Percentiles rank a stretch among this genome's conserved stretches.
These are phyloP conservation scores for Hypoxylon fragiforme DNA, from an alignment of 495 filamentous ascomycete species.

Conservation along the genomic window DNA sequence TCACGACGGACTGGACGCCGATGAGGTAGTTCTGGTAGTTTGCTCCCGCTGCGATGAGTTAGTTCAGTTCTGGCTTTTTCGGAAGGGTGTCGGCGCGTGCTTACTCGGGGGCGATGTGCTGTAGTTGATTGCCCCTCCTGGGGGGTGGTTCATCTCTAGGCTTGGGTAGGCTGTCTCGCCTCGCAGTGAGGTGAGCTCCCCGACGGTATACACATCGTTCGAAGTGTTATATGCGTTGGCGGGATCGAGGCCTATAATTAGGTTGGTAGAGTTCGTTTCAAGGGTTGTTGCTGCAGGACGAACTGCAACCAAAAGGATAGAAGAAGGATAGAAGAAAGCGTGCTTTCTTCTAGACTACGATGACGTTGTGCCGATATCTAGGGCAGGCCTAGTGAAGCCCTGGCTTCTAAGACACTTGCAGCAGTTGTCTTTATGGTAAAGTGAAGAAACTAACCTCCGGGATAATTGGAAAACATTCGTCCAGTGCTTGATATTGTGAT, in stretches of 20 bases:
- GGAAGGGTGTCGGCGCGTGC: too few species aligned
- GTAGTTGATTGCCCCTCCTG: slow-evolving; percentile 51
- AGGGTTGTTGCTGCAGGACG: neutral
- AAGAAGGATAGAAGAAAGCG: too few species aligned
- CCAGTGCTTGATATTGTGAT: slow-evolving; percentile 50
- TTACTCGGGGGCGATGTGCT: slow-evolving; percentile 42
- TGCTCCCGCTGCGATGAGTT: slow-evolving; percentile 30
- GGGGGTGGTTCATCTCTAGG: slow-evolving; percentile 46
- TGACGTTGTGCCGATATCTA: too few species aligned
- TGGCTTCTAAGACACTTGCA: too few species aligned
- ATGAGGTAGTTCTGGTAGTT: slow-evolving; percentile 50
- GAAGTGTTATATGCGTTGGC: slow-evolving; percentile 39
- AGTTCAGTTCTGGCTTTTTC: neutral
- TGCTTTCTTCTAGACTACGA: too few species aligned
- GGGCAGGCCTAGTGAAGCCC: too few species aligned
- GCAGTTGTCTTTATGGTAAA: neutral
- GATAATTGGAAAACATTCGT: slow-evolving; percentile 52
- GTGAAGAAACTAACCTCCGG: slow-evolving; percentile 30
- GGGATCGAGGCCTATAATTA: slow-evolving; percentile 13
- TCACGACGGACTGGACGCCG: slow-evolving; percentile 50
- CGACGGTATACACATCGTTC: slow-evolving; percentile 49
- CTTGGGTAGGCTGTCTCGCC: slow-evolving; percentile 48
- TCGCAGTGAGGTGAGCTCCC: slow-evolving; percentile 44
- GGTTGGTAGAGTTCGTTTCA: neutral
- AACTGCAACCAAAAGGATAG: too few species aligned